Evolutionary conservation across 2,329 filamentous ascomycete species (phyloP).

Genomic region (Fusarium sp.): DNA sequence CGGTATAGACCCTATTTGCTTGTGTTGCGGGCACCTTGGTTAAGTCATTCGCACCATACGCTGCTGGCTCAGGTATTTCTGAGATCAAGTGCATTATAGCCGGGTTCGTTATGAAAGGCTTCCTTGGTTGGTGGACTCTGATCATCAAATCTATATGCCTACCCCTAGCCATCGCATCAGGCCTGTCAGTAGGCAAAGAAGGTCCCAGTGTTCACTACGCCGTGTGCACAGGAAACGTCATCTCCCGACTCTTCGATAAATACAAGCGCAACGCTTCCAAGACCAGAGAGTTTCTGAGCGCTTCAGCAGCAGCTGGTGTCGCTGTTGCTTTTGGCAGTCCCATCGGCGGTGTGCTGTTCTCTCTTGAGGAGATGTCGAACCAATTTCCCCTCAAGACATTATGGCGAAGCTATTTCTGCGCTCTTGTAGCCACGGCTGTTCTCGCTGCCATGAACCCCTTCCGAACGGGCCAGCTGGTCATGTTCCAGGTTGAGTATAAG

Average conservation of each 20-base stretch:
- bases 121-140: slow-evolving; percentile 90
- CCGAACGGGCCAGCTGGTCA: slow-evolving; percentile 95
- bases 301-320: slow-evolving; percentile 93
- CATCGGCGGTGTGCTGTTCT: slow-evolving; percentile 96
- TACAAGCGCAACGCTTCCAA: slow-evolving; percentile 93
- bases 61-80: slow-evolving; percentile 94
- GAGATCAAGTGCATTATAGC: slow-evolving; percentile 99
- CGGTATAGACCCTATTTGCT: slow-evolving; percentile 76
- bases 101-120: slow-evolving; percentile 99
- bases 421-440: slow-evolving; percentile 91
- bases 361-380: slow-evolving; percentile 96
- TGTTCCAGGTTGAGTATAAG: slow-evolving; percentile 98
- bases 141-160: slow-evolving; percentile 93
- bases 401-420: slow-evolving; percentile 98
- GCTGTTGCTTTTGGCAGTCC: slow-evolving; percentile 97
- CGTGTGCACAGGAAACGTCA: slow-evolving; percentile 96
- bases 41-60: slow-evolving; percentile 92
- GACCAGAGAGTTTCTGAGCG: slow-evolving; percentile 93
- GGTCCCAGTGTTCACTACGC: slow-evolving; percentile 99
- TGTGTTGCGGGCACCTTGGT: slow-evolving; percentile 86
- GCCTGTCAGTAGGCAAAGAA: slow-evolving; percentile 95
- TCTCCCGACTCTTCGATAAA: slow-evolving; percentile 91
- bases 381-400: slow-evolving; percentile 97
- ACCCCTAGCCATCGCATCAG: slow-evolving; percentile 92
- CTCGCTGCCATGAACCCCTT: slow-evolving; percentile 98